Base-by-base conservation (phyloP, 2,329 filamentous ascomycete genomes). In the Colletotrichum liriopes region DNA sequence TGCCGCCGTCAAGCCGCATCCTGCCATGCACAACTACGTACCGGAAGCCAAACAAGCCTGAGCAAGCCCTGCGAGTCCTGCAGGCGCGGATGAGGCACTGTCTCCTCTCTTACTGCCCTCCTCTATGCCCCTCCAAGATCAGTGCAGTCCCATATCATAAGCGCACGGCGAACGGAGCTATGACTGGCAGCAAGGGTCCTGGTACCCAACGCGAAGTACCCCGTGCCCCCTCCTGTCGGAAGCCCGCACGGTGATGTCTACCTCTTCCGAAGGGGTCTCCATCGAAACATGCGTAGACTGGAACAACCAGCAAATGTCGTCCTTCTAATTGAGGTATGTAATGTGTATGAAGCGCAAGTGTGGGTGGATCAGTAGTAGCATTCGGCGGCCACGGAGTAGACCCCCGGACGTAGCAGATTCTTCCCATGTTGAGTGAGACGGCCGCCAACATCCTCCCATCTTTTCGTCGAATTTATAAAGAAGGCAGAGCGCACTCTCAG, bases 351-450 rank as follows among this genome's bases (percentile, higher is more conserved):
- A 39, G 29, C 18, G 32, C 9, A 6, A 51, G 69, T 72, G 69
- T 72, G 69, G 47, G 69, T 72, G 69, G 69, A 72, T 65, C 69
- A 45, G 39, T 26, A 52, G 69, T 69, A 59, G 69, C 59, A 65
- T 54, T 60, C 69, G 69, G 65, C 69, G 58, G 65, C 29, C 65
- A 59, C 58, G 69, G 69, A 65, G 58, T 55, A 35, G 32, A 29
- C 32, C 47, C 49, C 61, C 20, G 23, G 37, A 16, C 61, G 54
- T 43, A 37, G 59, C 59, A 62, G 32, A 26, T 39, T 41, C 14
- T 20, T 32, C 37, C 18, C 20, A 41, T 29, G 26, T 65, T 63
- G n/a, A 32, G 39, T 23, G 23, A 70, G 39, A 54, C 67, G 55
- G 63, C 52, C 56, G n/a, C 55, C 67, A 20, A 71, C 64, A 58